phyloP scores from a whole-genome alignment of 345 rosid genomes.

The Sonneratia caseolaris region DNA sequence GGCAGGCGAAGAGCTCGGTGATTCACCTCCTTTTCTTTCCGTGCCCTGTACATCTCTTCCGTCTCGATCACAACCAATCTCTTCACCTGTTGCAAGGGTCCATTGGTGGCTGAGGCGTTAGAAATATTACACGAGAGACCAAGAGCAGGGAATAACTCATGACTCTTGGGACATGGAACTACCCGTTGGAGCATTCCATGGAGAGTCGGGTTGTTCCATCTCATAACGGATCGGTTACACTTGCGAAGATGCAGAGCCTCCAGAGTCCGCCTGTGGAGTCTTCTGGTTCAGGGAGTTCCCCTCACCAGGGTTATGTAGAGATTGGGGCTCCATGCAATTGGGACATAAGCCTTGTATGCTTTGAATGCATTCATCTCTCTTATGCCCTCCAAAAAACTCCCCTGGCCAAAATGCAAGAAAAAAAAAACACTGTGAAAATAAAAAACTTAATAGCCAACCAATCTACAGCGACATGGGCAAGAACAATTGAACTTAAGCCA shows the following conservation, averaged over 20 bases:
- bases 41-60: slow-evolving; percentile 39
- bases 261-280: slow-evolving; percentile 38
- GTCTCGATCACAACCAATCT: slow-evolving; percentile 36
- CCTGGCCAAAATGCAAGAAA: background rate
- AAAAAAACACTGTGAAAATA: background rate
- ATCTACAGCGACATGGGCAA: background rate
- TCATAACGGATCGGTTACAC: slow-evolving; percentile 32
- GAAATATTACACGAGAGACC: background rate
- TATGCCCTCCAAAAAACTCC: background rate
- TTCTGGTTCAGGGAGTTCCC: slow-evolving; percentile 44
- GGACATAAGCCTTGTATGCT: slow-evolving; percentile 37
- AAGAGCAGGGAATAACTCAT: background rate
- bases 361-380: slow-evolving; percentile 34
- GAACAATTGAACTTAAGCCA: background rate
- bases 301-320: slow-evolving; percentile 37
- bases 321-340: slow-evolving; percentile 39
- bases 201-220: slow-evolving; percentile 29
- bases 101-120: background rate
- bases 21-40: slow-evolving; percentile 24
- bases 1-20: slow-evolving; percentile 27
- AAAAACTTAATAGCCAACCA: background rate
- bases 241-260: slow-evolving; percentile 38
- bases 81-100: slow-evolving; percentile 24
- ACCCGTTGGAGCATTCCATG: slow-evolving; percentile 46
- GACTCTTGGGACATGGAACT: background rate